Conservation (phyloP, 768 basidiomycete species). For the Suillus cothurnatus region DNA sequence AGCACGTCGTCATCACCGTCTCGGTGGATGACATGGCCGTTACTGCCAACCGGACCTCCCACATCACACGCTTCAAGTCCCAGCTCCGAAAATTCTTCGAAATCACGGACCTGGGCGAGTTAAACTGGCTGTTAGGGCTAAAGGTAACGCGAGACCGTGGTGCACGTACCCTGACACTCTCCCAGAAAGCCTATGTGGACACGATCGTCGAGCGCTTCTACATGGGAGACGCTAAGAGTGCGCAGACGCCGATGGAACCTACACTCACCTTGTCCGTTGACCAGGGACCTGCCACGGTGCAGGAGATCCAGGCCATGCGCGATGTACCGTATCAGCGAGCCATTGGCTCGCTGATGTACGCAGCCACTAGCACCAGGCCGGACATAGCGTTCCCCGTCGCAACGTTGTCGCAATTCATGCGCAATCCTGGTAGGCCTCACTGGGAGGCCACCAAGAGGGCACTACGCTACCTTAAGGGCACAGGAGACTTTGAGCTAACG, state of each 20-base stretch:
- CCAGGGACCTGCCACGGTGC: conserved; percentile 9
- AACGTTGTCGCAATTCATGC: too few relatives aligned
- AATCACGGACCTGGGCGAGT: conserved; percentile 18
- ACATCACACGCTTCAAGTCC: neutral
- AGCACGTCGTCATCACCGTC: conserved; percentile 30
- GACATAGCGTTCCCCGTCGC: too few relatives aligned
- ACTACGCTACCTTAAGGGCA: too few relatives aligned
- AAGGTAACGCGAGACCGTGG: conserved; percentile 19
- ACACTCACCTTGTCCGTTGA: conserved; percentile 7
- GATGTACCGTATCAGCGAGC: too few relatives aligned
- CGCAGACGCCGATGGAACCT: conserved; percentile 23
- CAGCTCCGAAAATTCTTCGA: conserved; percentile 11
- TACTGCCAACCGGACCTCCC: conserved; percentile 19
- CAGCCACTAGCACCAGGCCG: too few relatives aligned
- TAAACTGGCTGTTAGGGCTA: conserved; percentile 26
- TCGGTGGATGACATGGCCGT: conserved; percentile 37
- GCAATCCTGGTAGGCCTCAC: too few relatives aligned
- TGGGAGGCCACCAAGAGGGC: too few relatives aligned
- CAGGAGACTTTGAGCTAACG: too few relatives aligned
- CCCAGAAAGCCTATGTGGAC: conserved; percentile 24
- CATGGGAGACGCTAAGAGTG: conserved; percentile 23
- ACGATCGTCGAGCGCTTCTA: conserved; percentile 24
- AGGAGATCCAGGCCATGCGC: too few relatives aligned
- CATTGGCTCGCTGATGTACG: too few relatives aligned
- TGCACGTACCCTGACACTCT: conserved; percentile 16